A percentile compares a stretch with the other conserved stretches of the same genome.
Evolutionary conservation across 164 flowering plant genomes (phyloP).

Genomic region (Dillenia suffruticosa): DNA sequence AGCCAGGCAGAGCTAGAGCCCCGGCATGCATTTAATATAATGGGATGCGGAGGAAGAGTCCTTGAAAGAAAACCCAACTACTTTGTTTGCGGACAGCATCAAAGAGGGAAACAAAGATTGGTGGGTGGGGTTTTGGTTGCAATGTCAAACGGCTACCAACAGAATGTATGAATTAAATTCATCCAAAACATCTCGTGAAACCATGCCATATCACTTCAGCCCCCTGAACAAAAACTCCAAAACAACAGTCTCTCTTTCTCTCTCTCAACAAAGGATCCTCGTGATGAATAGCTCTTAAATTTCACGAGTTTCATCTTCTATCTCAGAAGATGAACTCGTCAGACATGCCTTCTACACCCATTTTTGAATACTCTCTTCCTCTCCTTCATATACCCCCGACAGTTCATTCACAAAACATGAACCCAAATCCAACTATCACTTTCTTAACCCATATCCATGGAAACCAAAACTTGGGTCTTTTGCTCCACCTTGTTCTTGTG

Average conservation of each 20-base stretch:
- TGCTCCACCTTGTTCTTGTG: slow-evolving; percentile 11
- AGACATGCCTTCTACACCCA: slow-evolving; percentile 13
- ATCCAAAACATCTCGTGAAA: slow-evolving; percentile 51
- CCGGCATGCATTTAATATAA: no score
- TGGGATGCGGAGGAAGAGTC: no score
- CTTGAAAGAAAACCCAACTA: no score
- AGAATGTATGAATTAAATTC: slow-evolving; percentile 26
- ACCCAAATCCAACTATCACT: slow-evolving; percentile 1
- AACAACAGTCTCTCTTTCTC: slow-evolving; percentile 10
- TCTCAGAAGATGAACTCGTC: slow-evolving; percentile 6
- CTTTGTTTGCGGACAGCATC: neutral
- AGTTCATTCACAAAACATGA: slow-evolving; percentile 17
- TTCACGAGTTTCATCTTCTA: slow-evolving; percentile 66
- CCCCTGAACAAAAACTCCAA: slow-evolving; percentile 12
- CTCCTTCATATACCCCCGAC: slow-evolving; percentile 61
- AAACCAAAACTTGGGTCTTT: slow-evolving; percentile 17
- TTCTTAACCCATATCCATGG: slow-evolving; percentile 21
- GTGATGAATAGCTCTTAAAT: slow-evolving; percentile 66
- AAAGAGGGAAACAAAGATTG: slow-evolving; percentile 13
- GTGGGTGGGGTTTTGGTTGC: neutral
- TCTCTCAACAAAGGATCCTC: slow-evolving; percentile 51
- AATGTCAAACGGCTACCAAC: slow-evolving; percentile 10
- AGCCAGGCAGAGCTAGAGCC: no score
- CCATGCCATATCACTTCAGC: slow-evolving; percentile 15
- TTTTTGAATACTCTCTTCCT: slow-evolving; percentile 22